phyloP scores from a whole-genome alignment of 768 basidiomycete species.

The Multifurca ochricompacta region DNA sequence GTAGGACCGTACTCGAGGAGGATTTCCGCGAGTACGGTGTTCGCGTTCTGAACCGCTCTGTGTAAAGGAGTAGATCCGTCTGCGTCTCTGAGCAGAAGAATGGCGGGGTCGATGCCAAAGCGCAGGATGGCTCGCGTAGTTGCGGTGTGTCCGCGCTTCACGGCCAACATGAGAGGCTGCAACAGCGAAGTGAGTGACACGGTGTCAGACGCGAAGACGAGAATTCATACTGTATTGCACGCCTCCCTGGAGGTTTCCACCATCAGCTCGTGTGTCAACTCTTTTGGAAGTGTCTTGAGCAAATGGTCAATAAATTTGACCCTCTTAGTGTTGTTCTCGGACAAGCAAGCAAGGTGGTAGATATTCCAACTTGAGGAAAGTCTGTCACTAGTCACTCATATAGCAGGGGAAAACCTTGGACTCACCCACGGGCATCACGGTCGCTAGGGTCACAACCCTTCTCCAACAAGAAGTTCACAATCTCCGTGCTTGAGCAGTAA shows the following conservation, averaged over 20 bases:
- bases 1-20: slow-evolving; percentile 34
- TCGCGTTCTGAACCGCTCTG: slow-evolving; percentile 33
- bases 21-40: slow-evolving; percentile 30
- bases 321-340: slow-evolving; percentile 24
- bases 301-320: slow-evolving; percentile 33
- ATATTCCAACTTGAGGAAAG: slow-evolving; percentile 43
- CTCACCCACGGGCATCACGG: slow-evolving; percentile 40
- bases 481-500: slow-evolving; percentile 23
- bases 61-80: slow-evolving; percentile 49
- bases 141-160: slow-evolving; percentile 29
- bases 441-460: slow-evolving; percentile 39
- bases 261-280: slow-evolving; percentile 38
- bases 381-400: not conserved
- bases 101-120: slow-evolving; percentile 29
- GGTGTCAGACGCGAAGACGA: not conserved
- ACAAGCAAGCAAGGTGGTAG: slow-evolving; percentile 39
- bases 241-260: slow-evolving; percentile 38
- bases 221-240: slow-evolving; percentile 38
- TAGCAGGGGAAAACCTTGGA: not conserved
- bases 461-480: slow-evolving; percentile 45
- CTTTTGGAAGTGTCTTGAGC: slow-evolving; percentile 42
- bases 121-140: slow-evolving; percentile 32
- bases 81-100: slow-evolving; percentile 35
- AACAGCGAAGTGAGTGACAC: not conserved
- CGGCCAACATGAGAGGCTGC: slow-evolving; percentile 50